These are phyloP conservation scores for Lachancea mirantina DNA, from an alignment of 805 yeast genomes.

Conservation along the genomic window DNA sequence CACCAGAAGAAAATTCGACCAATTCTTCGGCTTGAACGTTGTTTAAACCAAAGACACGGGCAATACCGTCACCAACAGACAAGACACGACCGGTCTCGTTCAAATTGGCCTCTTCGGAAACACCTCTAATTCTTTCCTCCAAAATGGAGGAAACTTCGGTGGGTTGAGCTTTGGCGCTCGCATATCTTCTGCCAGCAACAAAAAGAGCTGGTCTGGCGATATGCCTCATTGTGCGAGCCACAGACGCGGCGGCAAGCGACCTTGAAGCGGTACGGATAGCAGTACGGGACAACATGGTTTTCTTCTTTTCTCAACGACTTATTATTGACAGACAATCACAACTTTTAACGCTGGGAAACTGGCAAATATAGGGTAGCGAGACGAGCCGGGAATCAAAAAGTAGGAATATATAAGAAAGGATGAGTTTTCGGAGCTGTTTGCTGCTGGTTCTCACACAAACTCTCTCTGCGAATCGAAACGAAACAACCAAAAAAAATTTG, in stretches of 20 bases:
- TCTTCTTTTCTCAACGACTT: neutral
- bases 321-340: too few relatives aligned
- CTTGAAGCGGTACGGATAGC: constrained; percentile 79
- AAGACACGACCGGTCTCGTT: constrained; percentile 99
- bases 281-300: constrained; percentile 77
- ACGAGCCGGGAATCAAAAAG: too few relatives aligned
- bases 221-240: constrained; percentile 38
- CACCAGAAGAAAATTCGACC: constrained; percentile 99
- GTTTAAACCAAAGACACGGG: constrained; percentile 99
- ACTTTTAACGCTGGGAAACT: too few relatives aligned
- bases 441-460: constrained; percentile 3
- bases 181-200: constrained; percentile 75
- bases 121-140: constrained; percentile 99
- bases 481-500: too few relatives aligned
- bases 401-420: constrained; percentile 8
- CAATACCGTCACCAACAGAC: constrained; percentile 99
- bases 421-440: constrained; percentile 7
- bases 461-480: too few relatives aligned
- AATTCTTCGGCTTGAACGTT: constrained; percentile 99
- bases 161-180: constrained; percentile 96
- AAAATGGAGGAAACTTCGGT: constrained; percentile 98
- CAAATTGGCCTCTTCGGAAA: constrained; percentile 92
- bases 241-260: constrained; percentile 55
- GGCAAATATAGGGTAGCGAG: too few relatives aligned
- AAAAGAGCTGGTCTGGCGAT: constrained; percentile 61